These are phyloP conservation scores for Daldinia vernicosa DNA, from an alignment of 495 filamentous ascomycete genomes.

Conservation along the genomic window DNA sequence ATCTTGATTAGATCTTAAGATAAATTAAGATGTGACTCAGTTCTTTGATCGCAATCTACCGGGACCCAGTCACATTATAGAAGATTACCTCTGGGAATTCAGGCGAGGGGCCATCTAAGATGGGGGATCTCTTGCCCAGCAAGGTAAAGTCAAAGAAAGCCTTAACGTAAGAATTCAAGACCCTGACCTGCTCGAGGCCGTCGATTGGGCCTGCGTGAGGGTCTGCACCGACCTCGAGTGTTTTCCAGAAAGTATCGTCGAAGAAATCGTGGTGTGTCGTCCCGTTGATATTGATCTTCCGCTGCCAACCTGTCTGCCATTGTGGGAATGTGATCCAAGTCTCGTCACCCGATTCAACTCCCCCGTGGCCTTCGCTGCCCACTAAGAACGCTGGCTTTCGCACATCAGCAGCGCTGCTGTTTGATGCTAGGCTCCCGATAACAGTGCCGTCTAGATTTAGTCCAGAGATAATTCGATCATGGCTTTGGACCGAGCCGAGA, in stretches of 20 bases:
- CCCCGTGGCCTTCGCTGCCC: slow-evolving; percentile 24
- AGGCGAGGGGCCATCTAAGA: slow-evolving; percentile 28
- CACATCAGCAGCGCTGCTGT: slow-evolving; percentile 24
- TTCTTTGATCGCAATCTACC: background rate
- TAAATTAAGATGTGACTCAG: background rate
- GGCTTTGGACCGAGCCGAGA: slow-evolving; percentile 46
- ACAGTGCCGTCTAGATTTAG: slow-evolving; percentile 60
- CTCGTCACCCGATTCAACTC: background rate
- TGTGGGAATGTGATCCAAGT: slow-evolving; percentile 29
- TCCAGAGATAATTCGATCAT: slow-evolving; percentile 52
- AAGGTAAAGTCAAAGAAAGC: slow-evolving; percentile 49
- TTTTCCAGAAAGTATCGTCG: slow-evolving; percentile 47
- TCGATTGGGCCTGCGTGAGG: slow-evolving; percentile 39
- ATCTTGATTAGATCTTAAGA: too few species aligned
- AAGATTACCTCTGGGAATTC: slow-evolving; percentile 43
- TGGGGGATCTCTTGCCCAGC: slow-evolving; percentile 6
- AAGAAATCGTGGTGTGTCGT: slow-evolving; percentile 47
- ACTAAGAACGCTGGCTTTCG: slow-evolving; percentile 28
- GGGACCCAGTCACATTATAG: background rate
- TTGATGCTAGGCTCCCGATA: slow-evolving; percentile 22
- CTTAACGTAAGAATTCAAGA: slow-evolving; percentile 41
- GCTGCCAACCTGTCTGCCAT: slow-evolving; percentile 35
- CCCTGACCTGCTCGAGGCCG: slow-evolving; percentile 22
- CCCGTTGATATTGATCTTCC: slow-evolving; percentile 36
- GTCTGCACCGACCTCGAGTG: slow-evolving; percentile 24